Conservation (phyloP, 495 filamentous ascomycete genomes). For the Aspergillus cristatus region DNA sequence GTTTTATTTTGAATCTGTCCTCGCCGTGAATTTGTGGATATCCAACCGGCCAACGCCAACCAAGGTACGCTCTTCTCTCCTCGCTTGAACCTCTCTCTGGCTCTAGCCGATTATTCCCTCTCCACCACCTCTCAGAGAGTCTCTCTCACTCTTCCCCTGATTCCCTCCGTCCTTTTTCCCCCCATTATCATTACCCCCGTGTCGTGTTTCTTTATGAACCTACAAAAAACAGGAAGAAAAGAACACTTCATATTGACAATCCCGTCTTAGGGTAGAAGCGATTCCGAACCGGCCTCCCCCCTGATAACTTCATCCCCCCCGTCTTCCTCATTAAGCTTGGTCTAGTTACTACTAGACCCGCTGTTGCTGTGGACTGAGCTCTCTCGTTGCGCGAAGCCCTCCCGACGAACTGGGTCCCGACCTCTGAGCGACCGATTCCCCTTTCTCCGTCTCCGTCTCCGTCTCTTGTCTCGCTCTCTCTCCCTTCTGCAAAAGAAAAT, state of each 20-base stretch:
- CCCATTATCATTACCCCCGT: neutral
- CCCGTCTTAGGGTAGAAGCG: too few species aligned
- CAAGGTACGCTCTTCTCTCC: too few species aligned
- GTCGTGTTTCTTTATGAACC: too few species aligned
- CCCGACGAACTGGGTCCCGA: conserved; percentile 20
- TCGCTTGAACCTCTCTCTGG: neutral
- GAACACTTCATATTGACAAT: too few species aligned
- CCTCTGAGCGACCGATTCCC: conserved; percentile 6
- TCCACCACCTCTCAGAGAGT: neutral
- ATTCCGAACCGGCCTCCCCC: conserved; percentile 3
- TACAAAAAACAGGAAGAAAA: too few species aligned
- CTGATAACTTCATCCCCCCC: conserved; percentile 12
- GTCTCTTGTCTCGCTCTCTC: too few species aligned
- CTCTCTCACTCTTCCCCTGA: neutral
- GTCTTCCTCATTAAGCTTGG: conserved; percentile 21
- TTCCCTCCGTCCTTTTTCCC: neutral
- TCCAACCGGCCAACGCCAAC: too few species aligned
- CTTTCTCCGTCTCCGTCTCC: neutral
- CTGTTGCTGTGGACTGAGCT: conserved; percentile 21
- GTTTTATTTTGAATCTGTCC: too few species aligned
- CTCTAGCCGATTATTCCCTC: neutral
- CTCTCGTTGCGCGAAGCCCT: conserved; percentile 17
- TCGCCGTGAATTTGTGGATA: too few species aligned
- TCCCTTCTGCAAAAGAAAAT: conserved; percentile 14
- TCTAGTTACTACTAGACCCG: conserved; percentile 21